Evolutionary conservation across 2,329 filamentous ascomycete species (phyloP), one percentile per base, ranked within the genome.

Genomic region (Eutypella sp.): DNA sequence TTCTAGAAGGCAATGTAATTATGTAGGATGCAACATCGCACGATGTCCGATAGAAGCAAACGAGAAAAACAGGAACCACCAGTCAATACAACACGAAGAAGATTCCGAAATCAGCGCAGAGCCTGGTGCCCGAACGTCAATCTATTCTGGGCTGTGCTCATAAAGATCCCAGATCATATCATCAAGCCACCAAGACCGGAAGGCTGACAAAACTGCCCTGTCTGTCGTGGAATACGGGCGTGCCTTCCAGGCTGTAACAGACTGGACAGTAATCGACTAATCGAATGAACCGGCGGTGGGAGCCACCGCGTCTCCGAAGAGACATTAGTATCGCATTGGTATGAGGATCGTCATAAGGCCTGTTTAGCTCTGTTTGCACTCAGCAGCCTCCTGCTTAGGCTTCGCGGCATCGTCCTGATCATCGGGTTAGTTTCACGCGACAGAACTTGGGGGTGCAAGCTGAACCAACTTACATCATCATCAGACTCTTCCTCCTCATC

Each of bases 331-430:
- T 20, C 8, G 13, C n/a, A n/a, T 19, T 43, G 45, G 9, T 16
- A 29, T 48, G 40, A 42, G 50, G 44, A 41, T 40, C 25, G 13
- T 15, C 18, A 50, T 44, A 42, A 38, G 45, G 36, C 50, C 48
- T n/a, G 52, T 71, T 78, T 81, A 95, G 74, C 88, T 95, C 74
- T 95, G 89, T 79, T 96, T 96, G 83, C 90, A 96, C 75, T 96
- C 90, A 57, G 90, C 88, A 57, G 89, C 84, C 72, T 95, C 89
- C 73, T 93, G 89, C 78, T 95, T 95, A 48, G 90, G 89, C 78
- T 92, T 95, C 58, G 86, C 84, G 54, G 82, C 82, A 65, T 91
- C 89, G 64, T 95, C 88, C 89, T 95, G 57, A n/a, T 49, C 9
- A 46, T 52, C 46, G 53, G 27, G 59, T 65, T 53, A 57, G 53